Conservation (phyloP, 768 basidiomycete species). For the Cyclocybe cylindracea region DNA sequence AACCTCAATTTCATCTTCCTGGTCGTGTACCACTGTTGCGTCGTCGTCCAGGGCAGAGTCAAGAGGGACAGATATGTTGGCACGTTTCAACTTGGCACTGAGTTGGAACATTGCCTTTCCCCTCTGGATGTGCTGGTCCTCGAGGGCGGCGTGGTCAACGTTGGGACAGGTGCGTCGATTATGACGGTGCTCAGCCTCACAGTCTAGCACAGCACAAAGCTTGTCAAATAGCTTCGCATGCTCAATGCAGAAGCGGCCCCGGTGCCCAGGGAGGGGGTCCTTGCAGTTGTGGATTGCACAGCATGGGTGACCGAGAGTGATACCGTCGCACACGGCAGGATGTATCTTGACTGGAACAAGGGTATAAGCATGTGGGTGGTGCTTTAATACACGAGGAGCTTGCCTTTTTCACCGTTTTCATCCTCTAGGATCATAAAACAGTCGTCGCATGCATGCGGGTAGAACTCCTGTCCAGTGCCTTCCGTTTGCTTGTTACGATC, state of each 20-base stretch:
- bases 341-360: conserved; percentile 12
- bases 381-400: conserved; percentile 1
- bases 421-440: conserved; percentile 14
- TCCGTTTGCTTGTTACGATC: conserved; percentile 22
- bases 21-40: background rate
- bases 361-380: background rate
- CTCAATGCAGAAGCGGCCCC: conserved; percentile 21
- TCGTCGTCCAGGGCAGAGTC: background rate
- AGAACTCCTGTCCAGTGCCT: conserved; percentile 18
- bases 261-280: conserved; percentile 12
- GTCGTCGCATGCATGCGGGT: background rate
- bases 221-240: conserved; percentile 12
- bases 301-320: conserved; percentile 27
- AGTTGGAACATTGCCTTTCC: conserved; percentile 28
- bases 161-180: conserved; percentile 21
- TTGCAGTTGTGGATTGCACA: conserved; percentile 29
- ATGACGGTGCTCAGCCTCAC: conserved; percentile 1
- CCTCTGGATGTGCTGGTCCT: conserved; percentile 15
- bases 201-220: conserved; percentile 23
- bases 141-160: conserved; percentile 20
- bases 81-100: conserved; percentile 11
- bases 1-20: conserved; percentile 6
- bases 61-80: conserved; percentile 2
- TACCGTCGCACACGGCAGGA: conserved; percentile 24
- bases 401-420: conserved; percentile 3